Evolutionary conservation across 2,329 filamentous ascomycete species (phyloP), one percentile per base, ranked within the genome.

Genomic region (Orbilia javanica): DNA sequence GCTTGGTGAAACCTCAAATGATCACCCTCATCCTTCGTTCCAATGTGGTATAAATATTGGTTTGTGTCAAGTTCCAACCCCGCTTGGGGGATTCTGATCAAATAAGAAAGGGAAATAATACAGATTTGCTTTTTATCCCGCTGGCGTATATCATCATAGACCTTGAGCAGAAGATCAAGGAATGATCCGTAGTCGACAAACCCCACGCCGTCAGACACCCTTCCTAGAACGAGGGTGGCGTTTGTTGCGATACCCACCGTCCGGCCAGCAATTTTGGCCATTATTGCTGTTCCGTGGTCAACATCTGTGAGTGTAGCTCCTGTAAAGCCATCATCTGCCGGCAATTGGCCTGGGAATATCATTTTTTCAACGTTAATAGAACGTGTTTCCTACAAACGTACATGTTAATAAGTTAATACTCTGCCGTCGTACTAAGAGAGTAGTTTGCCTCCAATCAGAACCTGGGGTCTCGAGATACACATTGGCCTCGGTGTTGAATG

Each of bases 271-370:
- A 75, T 29, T 34, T 55, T 57, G 3, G 52, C 53, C 4, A 34
- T 34, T 0, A 75, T 46, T 8, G 39, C 50, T 5, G 71, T 75
- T 15, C 71, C 63, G 15, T 75, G 48, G 48, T 52, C 48, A 11
- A 52, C 48, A 13, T 27, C 15, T 2, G 10, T 4, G n/a, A 22
- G 48, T 2, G 2, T 7, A 13, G 25, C 48, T 6, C 15, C 39
- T 7, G 25, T 60, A 25, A n/a, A 42, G 11, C 50, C 15, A 11
- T 68, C 71, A 18, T 75, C 63, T 0, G 50, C 52, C 3, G 71
- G 63, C 22, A 75, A 68, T 0, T 5, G 6, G 0, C 70, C 70
- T 15, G 42, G 4, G 18, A 63, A 63, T 27, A 75, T 68, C 29
- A 22, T 53, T 4, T 63, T 27, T 15, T 57, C 34, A 25, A 75